These are phyloP conservation scores for Hamigera avellanea DNA, from an alignment of 495 filamentous ascomycete species.

Conservation along the genomic window DNA sequence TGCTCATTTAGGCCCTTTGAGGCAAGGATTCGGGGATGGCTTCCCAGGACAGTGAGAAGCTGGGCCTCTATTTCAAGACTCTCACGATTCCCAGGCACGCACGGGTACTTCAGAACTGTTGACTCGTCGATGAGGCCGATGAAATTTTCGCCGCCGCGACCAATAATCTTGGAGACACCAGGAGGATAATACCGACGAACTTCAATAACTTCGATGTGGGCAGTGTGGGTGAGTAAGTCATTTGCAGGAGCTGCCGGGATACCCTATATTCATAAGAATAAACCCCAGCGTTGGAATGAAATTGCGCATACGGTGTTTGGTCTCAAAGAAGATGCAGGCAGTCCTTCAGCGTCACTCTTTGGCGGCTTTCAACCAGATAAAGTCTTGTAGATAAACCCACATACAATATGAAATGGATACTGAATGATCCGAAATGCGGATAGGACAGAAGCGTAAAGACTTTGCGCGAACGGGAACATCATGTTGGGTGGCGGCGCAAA, in stretches of 20 bases:
- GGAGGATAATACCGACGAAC: conserved; percentile 16
- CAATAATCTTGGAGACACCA: conserved; percentile 22
- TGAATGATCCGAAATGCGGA: not conserved
- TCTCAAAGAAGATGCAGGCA: not conserved
- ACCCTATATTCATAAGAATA: conserved; percentile 1
- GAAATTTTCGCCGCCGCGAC: conserved; percentile 19
- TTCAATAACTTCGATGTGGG: not conserved
- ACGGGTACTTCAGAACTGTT: conserved; percentile 32
- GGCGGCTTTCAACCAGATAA: not conserved
- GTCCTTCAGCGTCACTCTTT: not conserved
- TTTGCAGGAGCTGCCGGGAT: not conserved
- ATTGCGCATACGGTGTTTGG: not conserved
- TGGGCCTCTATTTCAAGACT: conserved; percentile 8
- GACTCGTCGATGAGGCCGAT: conserved; percentile 23
- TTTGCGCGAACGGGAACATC: no score
- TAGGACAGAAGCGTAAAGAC: no score
- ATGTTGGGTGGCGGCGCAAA: no score
- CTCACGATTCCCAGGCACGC: conserved; percentile 18
- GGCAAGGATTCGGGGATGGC: conserved; percentile 9
- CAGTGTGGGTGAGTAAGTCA: not conserved
- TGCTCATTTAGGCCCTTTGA: conserved; percentile 6
- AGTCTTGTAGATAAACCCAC: not conserved
- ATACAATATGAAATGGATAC: not conserved
- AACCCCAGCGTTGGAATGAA: not conserved
- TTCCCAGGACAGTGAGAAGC: conserved; percentile 7